Percentiles rank a stretch among this genome's conserved stretches.
Conservation (phyloP, 768 basidiomycete species). For the Dioszegia crocea region DNA sequence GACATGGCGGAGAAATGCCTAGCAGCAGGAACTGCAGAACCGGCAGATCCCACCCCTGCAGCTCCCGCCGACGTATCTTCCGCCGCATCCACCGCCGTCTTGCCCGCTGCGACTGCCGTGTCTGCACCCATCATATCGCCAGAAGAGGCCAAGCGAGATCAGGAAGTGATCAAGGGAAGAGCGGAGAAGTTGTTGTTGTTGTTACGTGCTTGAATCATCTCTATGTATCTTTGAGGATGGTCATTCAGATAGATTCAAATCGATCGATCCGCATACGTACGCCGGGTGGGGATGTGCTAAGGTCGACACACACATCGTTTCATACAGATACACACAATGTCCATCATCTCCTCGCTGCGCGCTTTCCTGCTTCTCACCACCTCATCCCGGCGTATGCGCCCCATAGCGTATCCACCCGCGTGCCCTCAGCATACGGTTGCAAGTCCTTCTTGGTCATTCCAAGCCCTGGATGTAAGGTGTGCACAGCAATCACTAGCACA, state of each 20-base stretch:
- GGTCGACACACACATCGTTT: too few relatives aligned
- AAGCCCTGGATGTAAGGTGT: slow-evolving; percentile 32
- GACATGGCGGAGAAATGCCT: slow-evolving; percentile 2
- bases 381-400: slow-evolving; percentile 37
- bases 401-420: slow-evolving; percentile 38
- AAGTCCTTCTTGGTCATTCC: slow-evolving; percentile 22
- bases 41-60: not conserved
- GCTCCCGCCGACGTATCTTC: not conserved
- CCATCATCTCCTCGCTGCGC: too few relatives aligned
- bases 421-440: slow-evolving; percentile 36
- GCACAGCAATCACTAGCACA: slow-evolving; percentile 40
- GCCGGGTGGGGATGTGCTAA: too few relatives aligned
- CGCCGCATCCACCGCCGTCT: too few relatives aligned
- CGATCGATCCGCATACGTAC: too few relatives aligned
- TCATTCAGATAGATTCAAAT: too few relatives aligned
- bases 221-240: too few relatives aligned
- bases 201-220: not conserved
- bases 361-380: slow-evolving; percentile 19
- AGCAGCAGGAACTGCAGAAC: not conserved
- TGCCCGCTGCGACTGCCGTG: not conserved
- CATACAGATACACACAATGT: not conserved
- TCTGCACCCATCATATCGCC: not conserved
- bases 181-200: slow-evolving; percentile 17
- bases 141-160: slow-evolving; percentile 9
- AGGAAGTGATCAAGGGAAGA: slow-evolving; percentile 14